These are phyloP conservation scores for Acacia crassicarpa DNA, from an alignment of 306 rosid species.

Conservation along the genomic window DNA sequence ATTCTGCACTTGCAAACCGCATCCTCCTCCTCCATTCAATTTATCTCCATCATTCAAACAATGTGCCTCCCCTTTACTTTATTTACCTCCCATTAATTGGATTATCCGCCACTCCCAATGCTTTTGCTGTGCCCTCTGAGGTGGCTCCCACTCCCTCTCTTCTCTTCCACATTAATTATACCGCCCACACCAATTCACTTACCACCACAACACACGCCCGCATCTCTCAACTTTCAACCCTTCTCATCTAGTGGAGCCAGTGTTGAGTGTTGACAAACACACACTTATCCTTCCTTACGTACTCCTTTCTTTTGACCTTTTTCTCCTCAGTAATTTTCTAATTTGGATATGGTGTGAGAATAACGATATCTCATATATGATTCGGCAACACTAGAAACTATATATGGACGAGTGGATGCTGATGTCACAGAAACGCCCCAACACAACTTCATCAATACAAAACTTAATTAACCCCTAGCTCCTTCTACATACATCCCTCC, in stretches of 20 bases:
- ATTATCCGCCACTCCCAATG: slow-evolving; percentile 12
- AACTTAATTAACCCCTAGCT: neutral
- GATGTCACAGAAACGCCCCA: slow-evolving; percentile 27
- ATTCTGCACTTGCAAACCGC: slow-evolving; percentile 23
- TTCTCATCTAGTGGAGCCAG: neutral
- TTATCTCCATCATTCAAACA: too few relatives aligned
- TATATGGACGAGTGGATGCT: neutral
- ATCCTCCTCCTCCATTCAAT: slow-evolving; percentile 18
- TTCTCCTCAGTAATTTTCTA: neutral
- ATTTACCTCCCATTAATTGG: neutral
- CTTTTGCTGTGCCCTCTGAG: slow-evolving; percentile 5
- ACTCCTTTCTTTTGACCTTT: neutral
- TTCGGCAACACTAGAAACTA: neutral
- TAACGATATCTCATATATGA: neutral
- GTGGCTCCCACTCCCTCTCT: slow-evolving; percentile 42
- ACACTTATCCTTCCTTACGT: neutral
- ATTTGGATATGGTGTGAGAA: neutral
- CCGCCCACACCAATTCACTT: neutral
- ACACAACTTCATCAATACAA: neutral
- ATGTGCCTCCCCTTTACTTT: neutral
- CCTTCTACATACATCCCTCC: neutral
- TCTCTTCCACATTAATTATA: neutral
- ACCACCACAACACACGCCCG: neutral
- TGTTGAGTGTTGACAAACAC: neutral
- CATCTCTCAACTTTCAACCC: neutral